Evolutionary conservation across 2,329 filamentous ascomycete genomes (phyloP).

Genomic region (Aspergillus pseudonomiae): DNA sequence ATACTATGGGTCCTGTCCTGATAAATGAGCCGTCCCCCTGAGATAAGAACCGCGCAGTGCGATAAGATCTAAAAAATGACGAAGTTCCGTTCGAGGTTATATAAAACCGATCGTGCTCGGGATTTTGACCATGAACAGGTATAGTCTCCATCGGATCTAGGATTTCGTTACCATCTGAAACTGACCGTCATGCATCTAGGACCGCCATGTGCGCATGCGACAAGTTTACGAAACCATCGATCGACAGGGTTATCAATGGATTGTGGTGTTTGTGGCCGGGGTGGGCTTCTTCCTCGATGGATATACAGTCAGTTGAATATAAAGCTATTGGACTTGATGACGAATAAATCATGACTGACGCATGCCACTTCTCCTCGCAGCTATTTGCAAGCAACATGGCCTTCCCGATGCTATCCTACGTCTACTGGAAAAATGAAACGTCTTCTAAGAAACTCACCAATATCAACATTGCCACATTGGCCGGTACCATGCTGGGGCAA

Average conservation of each 20-base stretch:
- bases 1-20: neutral
- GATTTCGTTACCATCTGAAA: neutral
- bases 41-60: neutral
- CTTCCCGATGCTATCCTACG: conserved; percentile 52
- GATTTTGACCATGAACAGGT: conserved; percentile 50
- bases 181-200: conserved; percentile 25
- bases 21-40: neutral
- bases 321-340: neutral
- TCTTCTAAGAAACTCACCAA: conserved; percentile 39
- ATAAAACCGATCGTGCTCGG: conserved; percentile 47
- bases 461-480: conserved; percentile 52
- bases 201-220: conserved; percentile 47
- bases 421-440: conserved; percentile 50
- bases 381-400: conserved; percentile 56
- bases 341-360: neutral
- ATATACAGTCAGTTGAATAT: conserved; percentile 37
- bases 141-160: neutral
- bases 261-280: conserved; percentile 51
- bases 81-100: conserved; percentile 40
- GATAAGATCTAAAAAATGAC: conserved; percentile 28
- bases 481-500: conserved; percentile 52
- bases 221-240: conserved; percentile 51
- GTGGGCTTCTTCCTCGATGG: conserved; percentile 56
- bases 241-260: conserved; percentile 46
- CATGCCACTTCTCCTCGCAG: conserved; percentile 20